A percentile compares a stretch with the other conserved stretches of the same genome.
Conservation (phyloP, 2,329 filamentous ascomycete species). For the Talaromyces funiculosus region DNA sequence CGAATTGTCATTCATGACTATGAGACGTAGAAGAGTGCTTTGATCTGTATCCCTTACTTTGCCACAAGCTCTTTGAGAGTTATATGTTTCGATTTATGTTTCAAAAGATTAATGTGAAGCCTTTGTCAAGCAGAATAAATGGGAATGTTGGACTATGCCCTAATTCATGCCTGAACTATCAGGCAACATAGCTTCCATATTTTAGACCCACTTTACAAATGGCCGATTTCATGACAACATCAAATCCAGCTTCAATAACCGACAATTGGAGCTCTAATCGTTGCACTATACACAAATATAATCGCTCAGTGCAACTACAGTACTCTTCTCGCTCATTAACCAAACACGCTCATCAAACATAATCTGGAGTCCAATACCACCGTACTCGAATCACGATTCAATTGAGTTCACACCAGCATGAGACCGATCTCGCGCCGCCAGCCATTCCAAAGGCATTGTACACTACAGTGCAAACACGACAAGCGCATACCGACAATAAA, state of each 20-base stretch:
- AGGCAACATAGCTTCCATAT: not conserved
- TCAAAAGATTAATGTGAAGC: not conserved
- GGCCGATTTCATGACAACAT: not conserved
- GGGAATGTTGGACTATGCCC: not conserved
- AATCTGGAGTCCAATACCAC: not conserved
- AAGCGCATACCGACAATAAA: not conserved
- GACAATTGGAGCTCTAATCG: not conserved
- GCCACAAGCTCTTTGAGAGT: not conserved
- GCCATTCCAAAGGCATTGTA: not conserved
- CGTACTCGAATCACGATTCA: not conserved
- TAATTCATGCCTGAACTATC: not conserved
- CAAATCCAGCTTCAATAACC: not conserved
- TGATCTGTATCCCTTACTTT: not conserved
- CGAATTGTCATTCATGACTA: not conserved
- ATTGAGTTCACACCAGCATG: not conserved
- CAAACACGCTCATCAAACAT: not conserved
- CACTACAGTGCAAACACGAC: not conserved
- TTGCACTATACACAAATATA: not conserved
- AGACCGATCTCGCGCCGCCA: not conserved
- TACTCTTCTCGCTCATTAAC: not conserved
- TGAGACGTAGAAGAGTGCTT: not conserved
- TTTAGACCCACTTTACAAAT: not conserved
- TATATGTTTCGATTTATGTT: not conserved
- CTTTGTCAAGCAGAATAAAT: not conserved
- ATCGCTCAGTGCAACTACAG: not conserved